A percentile compares a stretch with the other conserved stretches of the same genome.
phyloP scores from a whole-genome alignment of 345 rosid species.

The Camelina neglecta region DNA sequence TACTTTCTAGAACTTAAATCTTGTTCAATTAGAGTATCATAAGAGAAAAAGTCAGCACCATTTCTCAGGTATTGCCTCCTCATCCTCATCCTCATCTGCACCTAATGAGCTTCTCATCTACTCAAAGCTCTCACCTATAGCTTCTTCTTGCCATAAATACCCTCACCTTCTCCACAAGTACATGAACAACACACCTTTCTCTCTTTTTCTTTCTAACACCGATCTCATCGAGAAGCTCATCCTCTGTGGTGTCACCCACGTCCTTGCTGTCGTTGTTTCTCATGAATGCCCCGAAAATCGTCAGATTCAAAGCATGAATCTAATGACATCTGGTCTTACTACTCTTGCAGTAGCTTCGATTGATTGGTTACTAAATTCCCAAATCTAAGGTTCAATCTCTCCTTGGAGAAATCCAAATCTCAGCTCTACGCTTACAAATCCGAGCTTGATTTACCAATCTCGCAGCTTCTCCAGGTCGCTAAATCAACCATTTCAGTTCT shows the following conservation, averaged over 20 bases:
- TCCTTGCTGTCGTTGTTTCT: slow-evolving; percentile 99
- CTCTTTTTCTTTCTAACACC: slow-evolving; percentile 75
- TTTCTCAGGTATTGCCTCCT: not conserved
- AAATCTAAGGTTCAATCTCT: slow-evolving; percentile 62
- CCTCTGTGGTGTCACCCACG: slow-evolving; percentile 98
- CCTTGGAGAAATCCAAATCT: too few species aligned
- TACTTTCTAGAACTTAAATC: too few species aligned
- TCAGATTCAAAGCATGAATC: slow-evolving; percentile 66
- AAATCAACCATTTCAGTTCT: too few species aligned
- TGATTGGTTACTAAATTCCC: slow-evolving; percentile 64
- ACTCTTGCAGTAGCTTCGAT: slow-evolving; percentile 73
- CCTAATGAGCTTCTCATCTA: slow-evolving; percentile 84
- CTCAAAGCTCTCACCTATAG: slow-evolving; percentile 80
- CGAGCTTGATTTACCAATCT: too few species aligned
- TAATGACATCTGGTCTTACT: slow-evolving; percentile 69
- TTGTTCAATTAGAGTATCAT: too few species aligned
- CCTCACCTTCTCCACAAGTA: slow-evolving; percentile 84
- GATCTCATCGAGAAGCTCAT: slow-evolving; percentile 83
- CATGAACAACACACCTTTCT: slow-evolving; percentile 86
- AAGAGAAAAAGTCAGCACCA: too few species aligned
- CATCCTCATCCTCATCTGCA: slow-evolving; percentile 55
- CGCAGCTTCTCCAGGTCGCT: too few species aligned
- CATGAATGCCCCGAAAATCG: slow-evolving; percentile 67
- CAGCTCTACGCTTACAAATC: too few species aligned
- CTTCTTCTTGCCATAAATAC: slow-evolving; percentile 85